phyloP scores from a whole-genome alignment of 257 asterid species.

The Solanum etuberosum region DNA sequence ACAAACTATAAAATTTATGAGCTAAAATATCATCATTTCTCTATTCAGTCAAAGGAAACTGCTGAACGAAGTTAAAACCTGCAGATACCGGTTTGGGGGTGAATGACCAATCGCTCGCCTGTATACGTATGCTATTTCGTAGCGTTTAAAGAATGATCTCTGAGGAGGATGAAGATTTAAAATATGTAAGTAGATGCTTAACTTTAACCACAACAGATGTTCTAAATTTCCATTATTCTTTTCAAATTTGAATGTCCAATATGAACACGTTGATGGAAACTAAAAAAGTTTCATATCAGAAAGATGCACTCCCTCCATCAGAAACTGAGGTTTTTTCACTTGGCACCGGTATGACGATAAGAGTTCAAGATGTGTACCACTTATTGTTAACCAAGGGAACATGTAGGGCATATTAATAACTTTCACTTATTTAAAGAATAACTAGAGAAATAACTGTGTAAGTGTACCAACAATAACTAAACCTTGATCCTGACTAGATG shows the following conservation, averaged over 20 bases:
- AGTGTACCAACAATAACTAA: not conserved
- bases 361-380: not conserved
- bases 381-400: not conserved
- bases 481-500: not conserved
- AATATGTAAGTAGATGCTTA: not conserved
- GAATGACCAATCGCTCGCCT: conserved; percentile 92
- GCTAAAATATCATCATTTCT: not conserved
- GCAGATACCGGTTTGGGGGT: conserved; percentile 91
- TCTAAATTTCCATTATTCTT: not conserved
- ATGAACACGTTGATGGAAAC: not conserved
- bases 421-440: not conserved
- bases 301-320: not conserved
- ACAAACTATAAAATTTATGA: not conserved
- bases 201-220: not conserved
- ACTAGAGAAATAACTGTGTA: not conserved
- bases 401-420: not conserved
- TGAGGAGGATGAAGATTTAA: conserved; percentile 15
- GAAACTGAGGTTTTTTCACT: not conserved
- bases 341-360: not conserved
- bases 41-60: not conserved
- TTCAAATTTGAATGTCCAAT: not conserved
- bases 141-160: conserved; percentile 76
- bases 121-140: conserved; percentile 77
- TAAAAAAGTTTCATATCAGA: not conserved
- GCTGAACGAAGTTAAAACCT: conserved; percentile 36